These are phyloP conservation scores for Ogataea chonburiensis DNA, from an alignment of 805 yeast genomes.

Conservation along the genomic window DNA sequence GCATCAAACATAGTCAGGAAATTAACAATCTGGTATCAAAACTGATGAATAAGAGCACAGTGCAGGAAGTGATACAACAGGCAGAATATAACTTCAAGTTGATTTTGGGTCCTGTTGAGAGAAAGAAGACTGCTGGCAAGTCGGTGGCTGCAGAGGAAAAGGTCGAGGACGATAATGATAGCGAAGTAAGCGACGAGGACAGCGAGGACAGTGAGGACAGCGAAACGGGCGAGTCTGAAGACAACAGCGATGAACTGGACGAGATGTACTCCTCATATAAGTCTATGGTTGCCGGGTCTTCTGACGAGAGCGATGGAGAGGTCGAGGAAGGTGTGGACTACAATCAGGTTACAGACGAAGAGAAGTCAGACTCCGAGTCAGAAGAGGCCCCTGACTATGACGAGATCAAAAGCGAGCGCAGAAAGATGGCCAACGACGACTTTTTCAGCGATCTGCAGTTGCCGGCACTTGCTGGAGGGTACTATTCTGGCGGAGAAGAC, in stretches of 20 bases:
- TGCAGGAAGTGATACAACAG: slow-evolving; percentile 34
- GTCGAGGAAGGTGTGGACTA: slow-evolving; percentile 40
- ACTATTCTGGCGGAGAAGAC: slow-evolving; percentile 74
- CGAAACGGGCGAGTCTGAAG: slow-evolving; percentile 2
- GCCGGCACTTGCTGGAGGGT: slow-evolving; percentile 78
- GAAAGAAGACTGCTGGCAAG: slow-evolving; percentile 27
- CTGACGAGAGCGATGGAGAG: slow-evolving; percentile 40
- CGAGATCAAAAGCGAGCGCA: slow-evolving; percentile 48
- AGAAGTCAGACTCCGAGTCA: slow-evolving; percentile 50
- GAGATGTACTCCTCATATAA: slow-evolving; percentile 27
- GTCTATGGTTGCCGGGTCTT: slow-evolving; percentile 40
- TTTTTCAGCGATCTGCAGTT: slow-evolving; percentile 43
- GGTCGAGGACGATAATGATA: slow-evolving; percentile 16
- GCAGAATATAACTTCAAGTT: slow-evolving; percentile 28
- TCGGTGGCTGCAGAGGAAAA: slow-evolving; percentile 23
- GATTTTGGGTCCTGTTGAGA: slow-evolving; percentile 30
- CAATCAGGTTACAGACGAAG: slow-evolving; percentile 66
- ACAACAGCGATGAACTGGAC: slow-evolving; percentile 15
- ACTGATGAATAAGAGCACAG: slow-evolving; percentile 43
- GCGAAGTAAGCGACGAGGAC: slow-evolving; percentile 17
- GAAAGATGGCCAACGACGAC: slow-evolving; percentile 37
- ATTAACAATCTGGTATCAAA: slow-evolving; percentile 48
- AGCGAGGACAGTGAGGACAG: slow-evolving; percentile 11
- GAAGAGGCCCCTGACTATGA: slow-evolving; percentile 40
- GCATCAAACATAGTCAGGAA: slow-evolving; percentile 40